Evolutionary conservation across 164 flowering plant species (phyloP).

Genomic region (Vitis amurensis): DNA sequence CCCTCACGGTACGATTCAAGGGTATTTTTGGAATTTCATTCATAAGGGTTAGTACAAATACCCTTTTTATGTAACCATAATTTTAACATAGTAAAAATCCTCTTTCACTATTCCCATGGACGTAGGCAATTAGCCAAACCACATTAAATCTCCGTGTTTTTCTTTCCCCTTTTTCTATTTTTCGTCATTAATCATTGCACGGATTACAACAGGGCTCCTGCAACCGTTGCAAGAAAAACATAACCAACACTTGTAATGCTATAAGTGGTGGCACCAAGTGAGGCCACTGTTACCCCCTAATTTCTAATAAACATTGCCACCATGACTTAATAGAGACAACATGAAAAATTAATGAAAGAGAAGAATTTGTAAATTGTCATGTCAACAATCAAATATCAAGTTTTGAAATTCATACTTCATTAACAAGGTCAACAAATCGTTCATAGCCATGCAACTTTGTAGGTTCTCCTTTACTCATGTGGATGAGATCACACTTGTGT

Average conservation of each 20-base stretch:
- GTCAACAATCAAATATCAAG: not conserved
- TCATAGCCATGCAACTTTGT: slow-evolving; percentile 89
- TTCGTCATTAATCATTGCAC: too few relatives aligned
- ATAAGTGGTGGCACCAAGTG: slow-evolving; percentile 96
- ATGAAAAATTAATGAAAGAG: not conserved
- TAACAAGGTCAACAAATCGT: slow-evolving; percentile 91
- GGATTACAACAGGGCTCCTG: slow-evolving; percentile 45
- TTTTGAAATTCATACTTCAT: slow-evolving; percentile 56
- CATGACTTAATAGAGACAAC: not conserved
- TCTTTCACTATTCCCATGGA: accelerated
- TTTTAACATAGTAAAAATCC: too few relatives aligned
- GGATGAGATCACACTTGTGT: slow-evolving; percentile 98
- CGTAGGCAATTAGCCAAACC: too few relatives aligned
- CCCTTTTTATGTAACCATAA: too few relatives aligned
- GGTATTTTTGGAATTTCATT: too few relatives aligned
- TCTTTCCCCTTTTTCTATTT: too few relatives aligned
- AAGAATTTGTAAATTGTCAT: not conserved
- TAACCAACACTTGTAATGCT: slow-evolving; percentile 95
- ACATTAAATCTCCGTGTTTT: too few relatives aligned
- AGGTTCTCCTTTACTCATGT: slow-evolving; percentile 98
- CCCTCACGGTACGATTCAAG: too few relatives aligned
- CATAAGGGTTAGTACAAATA: too few relatives aligned
- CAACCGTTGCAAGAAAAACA: slow-evolving; percentile 98
- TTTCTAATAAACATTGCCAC: slow-evolving; percentile 1
- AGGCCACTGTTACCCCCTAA: slow-evolving; percentile 94